These are phyloP conservation scores for Neopestalotiopsis sp. DNA, from an alignment of 2,329 filamentous ascomycete genomes.

Conservation along the genomic window DNA sequence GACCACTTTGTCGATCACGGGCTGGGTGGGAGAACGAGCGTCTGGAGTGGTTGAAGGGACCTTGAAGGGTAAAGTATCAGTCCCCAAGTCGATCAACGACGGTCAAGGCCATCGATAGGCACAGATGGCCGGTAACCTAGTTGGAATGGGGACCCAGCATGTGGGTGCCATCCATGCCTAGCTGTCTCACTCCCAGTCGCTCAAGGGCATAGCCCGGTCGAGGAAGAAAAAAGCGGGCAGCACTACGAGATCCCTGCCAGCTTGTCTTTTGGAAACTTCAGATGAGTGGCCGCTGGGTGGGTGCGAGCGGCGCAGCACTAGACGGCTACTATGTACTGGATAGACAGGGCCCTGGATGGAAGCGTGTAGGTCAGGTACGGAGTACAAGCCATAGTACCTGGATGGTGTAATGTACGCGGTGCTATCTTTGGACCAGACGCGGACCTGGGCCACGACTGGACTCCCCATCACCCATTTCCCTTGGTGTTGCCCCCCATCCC, in stretches of 20 bases:
- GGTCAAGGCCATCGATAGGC: constrained; percentile 46
- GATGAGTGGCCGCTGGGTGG: constrained; percentile 16
- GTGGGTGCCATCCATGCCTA: constrained; percentile 41
- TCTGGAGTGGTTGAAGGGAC: constrained; percentile 35
- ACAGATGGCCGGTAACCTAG: constrained; percentile 35
- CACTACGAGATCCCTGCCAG: constrained; percentile 13
- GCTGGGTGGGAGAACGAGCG: constrained; percentile 37
- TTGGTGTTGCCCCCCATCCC: background rate
- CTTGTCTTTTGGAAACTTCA: constrained; percentile 20
- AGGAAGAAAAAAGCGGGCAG: constrained; percentile 20
- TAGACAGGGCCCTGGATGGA: background rate
- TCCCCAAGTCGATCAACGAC: constrained; percentile 41
- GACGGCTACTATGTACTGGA: background rate
- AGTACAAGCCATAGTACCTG: background rate
- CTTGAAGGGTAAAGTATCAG: constrained; percentile 20
- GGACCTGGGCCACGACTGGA: background rate
- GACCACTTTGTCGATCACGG: constrained; percentile 37
- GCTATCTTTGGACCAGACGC: constrained; percentile 17
- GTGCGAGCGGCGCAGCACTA: constrained; percentile 19
- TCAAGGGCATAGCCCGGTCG: constrained; percentile 18
- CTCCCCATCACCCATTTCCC: background rate
- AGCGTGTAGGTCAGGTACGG: background rate
- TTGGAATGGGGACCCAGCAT: constrained; percentile 40
- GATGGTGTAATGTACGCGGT: background rate
- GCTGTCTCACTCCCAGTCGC: constrained; percentile 54